A percentile compares a stretch with the other conserved stretches of the same genome.
These are phyloP conservation scores for Boletus fagicola DNA, from an alignment of 768 basidiomycete species.

Conservation along the genomic window DNA sequence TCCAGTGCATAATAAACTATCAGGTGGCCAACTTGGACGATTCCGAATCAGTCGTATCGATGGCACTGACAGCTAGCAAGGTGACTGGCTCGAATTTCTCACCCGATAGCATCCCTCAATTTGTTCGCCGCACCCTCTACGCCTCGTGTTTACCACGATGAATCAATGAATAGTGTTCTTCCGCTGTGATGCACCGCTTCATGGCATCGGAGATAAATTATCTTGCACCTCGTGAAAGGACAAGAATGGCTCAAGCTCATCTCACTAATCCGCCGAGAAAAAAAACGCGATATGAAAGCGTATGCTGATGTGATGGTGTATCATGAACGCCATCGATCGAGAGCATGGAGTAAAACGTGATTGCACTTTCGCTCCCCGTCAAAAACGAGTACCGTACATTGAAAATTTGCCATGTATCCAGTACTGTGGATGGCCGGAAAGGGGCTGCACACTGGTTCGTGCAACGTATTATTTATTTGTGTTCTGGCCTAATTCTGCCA, in stretches of 20 bases:
- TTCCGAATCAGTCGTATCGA: conserved; percentile 4
- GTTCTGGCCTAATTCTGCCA: conserved; percentile 21
- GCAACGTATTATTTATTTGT: conserved; percentile 23
- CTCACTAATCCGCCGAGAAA: conserved; percentile 19
- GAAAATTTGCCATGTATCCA: conserved; percentile 14
- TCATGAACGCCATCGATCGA: conserved; percentile 2
- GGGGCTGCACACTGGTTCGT: conserved; percentile 12
- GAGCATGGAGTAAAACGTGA: not conserved
- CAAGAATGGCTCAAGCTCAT: conserved; percentile 20
- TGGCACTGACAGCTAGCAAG: conserved; percentile 13
- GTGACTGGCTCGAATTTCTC: conserved; percentile 11
- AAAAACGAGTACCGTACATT: conserved; percentile 9
- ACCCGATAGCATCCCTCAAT: conserved; percentile 11
- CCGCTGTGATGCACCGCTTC: conserved; percentile 27
- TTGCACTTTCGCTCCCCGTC: not conserved
- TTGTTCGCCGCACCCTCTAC: conserved; percentile 15
- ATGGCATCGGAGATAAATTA: conserved; percentile 31
- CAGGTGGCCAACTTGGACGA: conserved; percentile 2
- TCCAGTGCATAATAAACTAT: conserved; percentile 1
- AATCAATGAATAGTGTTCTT: conserved; percentile 18
- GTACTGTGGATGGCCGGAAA: conserved; percentile 12
- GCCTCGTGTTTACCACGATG: conserved; percentile 37
- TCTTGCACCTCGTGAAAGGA: conserved; percentile 17
- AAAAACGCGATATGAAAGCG: conserved; percentile 3
- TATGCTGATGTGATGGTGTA: not conserved